These are phyloP conservation scores for Paraphoma sp. DNA, from an alignment of 2,329 filamentous ascomycete genomes.

Conservation along the genomic window DNA sequence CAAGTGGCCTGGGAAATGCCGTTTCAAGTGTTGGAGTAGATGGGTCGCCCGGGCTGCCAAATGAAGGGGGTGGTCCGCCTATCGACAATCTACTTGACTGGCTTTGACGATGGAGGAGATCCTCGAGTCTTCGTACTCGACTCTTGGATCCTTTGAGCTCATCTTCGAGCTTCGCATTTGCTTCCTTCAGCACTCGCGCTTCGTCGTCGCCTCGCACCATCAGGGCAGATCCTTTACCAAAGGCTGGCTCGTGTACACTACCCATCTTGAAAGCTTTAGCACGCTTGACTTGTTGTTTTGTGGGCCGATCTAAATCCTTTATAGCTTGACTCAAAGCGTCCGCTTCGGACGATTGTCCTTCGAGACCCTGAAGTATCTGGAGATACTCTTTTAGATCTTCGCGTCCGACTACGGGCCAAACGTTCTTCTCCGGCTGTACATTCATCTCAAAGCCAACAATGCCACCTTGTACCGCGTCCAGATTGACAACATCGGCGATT, in stretches of 20 bases:
- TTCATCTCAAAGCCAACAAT: conserved; percentile 85
- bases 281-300: conserved; percentile 83
- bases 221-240: conserved; percentile 81
- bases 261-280: conserved; percentile 96
- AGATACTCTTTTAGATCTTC: conserved; percentile 80
- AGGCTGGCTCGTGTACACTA: conserved; percentile 86
- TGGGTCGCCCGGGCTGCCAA: conserved; percentile 44
- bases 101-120: conserved; percentile 84
- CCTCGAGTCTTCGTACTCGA: conserved; percentile 87
- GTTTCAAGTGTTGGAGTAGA: conserved; percentile 46
- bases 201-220: conserved; percentile 89
- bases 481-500: conserved; percentile 75
- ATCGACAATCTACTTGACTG: conserved; percentile 62
- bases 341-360: conserved; percentile 70
- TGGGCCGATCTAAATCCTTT: conserved; percentile 80
- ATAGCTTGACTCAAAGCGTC: conserved; percentile 78
- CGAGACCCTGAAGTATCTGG: conserved; percentile 67
- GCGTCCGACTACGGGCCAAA: conserved; percentile 79
- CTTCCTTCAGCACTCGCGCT: conserved; percentile 59
- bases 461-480: conserved; percentile 70
- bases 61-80: conserved; percentile 52
- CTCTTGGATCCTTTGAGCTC: conserved; percentile 89
- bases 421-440: conserved; percentile 76
- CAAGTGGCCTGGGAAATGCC: conserved; percentile 44
- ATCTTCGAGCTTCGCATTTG: conserved; percentile 64